Evolutionary conservation across 805 yeast species (phyloP).

Genomic region (Ogataea pignaliae): DNA sequence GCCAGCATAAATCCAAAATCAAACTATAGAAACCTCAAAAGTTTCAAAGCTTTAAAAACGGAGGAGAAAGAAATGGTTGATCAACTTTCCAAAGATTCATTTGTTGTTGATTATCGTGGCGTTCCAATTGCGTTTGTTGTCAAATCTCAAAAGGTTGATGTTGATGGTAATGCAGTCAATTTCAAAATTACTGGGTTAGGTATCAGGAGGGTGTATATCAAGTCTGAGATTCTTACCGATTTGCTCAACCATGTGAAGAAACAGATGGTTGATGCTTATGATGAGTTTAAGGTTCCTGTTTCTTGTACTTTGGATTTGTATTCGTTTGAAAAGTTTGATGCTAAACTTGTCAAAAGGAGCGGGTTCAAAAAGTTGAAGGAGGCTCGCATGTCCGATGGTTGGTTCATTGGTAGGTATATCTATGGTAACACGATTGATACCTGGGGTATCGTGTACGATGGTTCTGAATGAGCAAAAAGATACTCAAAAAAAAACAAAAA

Average conservation of each 20-base stretch:
- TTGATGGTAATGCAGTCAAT: conserved; percentile 24
- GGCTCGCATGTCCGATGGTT: not conserved
- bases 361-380: conserved; percentile 39
- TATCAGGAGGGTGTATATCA: conserved; percentile 62
- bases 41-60: conserved; percentile 11
- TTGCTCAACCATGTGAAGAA: conserved; percentile 56
- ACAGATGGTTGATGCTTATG: conserved; percentile 31
- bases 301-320: conserved; percentile 44
- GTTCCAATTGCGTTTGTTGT: conserved; percentile 65
- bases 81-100: conserved; percentile 41
- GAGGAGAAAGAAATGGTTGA: conserved; percentile 13
- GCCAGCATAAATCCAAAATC: not conserved
- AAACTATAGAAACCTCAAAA: too few relatives aligned
- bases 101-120: conserved; percentile 57
- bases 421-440: conserved; percentile 20
- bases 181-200: conserved; percentile 55
- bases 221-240: conserved; percentile 60
- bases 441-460: conserved; percentile 6
- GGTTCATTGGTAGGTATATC: conserved; percentile 9
- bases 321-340: conserved; percentile 45
- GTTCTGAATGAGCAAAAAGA: not conserved
- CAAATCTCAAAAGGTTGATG: conserved; percentile 27
- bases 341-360: conserved; percentile 33
- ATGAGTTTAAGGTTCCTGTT: conserved; percentile 22
- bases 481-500: not conserved